phyloP scores from a whole-genome alignment of 495 filamentous ascomycete genomes.

The Trichoderma asperelloides region DNA sequence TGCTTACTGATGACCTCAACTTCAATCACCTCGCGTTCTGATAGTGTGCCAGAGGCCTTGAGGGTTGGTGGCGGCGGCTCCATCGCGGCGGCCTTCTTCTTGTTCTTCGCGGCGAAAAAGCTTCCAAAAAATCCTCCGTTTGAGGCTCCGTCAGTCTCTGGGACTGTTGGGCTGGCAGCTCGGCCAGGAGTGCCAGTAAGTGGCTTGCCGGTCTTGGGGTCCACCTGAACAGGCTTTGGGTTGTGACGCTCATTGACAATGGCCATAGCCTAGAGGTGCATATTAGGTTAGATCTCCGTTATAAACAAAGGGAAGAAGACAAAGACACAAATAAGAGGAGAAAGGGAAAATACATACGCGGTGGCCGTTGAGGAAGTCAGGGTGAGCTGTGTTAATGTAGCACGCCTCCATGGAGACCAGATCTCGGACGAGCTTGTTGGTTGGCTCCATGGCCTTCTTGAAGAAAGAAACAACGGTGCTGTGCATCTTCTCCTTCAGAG shows the following conservation, averaged over 20 bases:
- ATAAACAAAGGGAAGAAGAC: no score
- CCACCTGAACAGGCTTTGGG: conserved; percentile 87
- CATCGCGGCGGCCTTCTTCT: conserved; percentile 99
- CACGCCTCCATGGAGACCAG: conserved; percentile 90
- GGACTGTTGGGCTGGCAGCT: conserved; percentile 57
- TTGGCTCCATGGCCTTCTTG: conserved; percentile 95
- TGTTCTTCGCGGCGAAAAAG: conserved; percentile 97
- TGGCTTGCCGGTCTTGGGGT: conserved; percentile 97
- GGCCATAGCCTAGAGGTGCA: conserved; percentile 67
- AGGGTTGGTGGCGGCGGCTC: conserved; percentile 86
- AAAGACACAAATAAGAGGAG: neutral
- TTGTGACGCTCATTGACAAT: conserved; percentile 88
- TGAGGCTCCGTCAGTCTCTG: conserved; percentile 38
- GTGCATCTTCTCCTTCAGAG: conserved; percentile 94
- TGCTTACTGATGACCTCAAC: conserved; percentile 96
- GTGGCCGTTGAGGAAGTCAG: conserved; percentile 95
- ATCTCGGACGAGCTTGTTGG: conserved; percentile 92
- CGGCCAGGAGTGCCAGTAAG: conserved; percentile 54
- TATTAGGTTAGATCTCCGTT: neutral
- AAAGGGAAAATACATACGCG: conserved; percentile 42
- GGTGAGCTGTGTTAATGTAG: conserved; percentile 98
- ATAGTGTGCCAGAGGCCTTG: conserved; percentile 86
- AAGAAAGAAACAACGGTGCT: conserved; percentile 90
- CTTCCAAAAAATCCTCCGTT: conserved; percentile 86
- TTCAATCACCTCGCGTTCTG: conserved; percentile 85